A percentile compares a stretch with the other conserved stretches of the same genome.
Evolutionary conservation across 1,284 basidiomycete genomes (phyloP).

Genomic region (Tremellales sp.): DNA sequence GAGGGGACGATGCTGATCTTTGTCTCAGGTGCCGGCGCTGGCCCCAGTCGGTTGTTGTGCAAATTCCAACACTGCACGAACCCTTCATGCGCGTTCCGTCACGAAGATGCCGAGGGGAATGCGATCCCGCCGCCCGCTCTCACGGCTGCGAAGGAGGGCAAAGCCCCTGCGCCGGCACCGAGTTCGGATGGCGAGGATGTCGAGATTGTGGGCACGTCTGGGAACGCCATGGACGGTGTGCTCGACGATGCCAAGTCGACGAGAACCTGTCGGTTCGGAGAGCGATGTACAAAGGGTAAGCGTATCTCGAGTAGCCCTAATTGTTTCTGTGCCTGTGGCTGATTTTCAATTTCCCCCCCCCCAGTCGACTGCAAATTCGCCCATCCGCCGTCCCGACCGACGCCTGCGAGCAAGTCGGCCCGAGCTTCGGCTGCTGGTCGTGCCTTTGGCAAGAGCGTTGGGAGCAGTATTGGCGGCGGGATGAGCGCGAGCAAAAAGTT

Average conservation of each 20-base stretch:
- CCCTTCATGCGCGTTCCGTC: conserved; percentile 47
- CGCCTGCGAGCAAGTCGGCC: conserved; percentile 14
- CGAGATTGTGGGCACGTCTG: conserved; percentile 31
- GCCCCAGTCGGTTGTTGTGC: conserved; percentile 44
- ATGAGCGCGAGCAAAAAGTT: conserved; percentile 39
- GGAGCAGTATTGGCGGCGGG: conserved; percentile 11
- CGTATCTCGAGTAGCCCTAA: background rate
- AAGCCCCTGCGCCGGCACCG: conserved; percentile 6
- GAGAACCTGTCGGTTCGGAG: conserved; percentile 36
- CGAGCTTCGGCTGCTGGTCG: background rate
- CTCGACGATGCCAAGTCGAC: conserved; percentile 29
- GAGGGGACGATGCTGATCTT: background rate
- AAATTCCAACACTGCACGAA: conserved; percentile 49
- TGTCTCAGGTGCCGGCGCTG: conserved; percentile 30
- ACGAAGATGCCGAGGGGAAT: conserved; percentile 48
- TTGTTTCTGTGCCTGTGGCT: background rate
- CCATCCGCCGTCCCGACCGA: conserved; percentile 32
- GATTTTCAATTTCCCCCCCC: background rate
- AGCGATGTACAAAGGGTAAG: conserved; percentile 41
- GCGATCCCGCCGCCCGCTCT: conserved; percentile 46
- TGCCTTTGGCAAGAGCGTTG: conserved; percentile 11
- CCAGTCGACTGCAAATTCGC: conserved; percentile 39
- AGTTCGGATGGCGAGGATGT: conserved; percentile 16
- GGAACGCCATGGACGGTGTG: conserved; percentile 33
- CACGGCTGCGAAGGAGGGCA: conserved; percentile 23